Evolutionary conservation across 495 filamentous ascomycete genomes (phyloP).

Genomic region (Cercophora sp.): DNA sequence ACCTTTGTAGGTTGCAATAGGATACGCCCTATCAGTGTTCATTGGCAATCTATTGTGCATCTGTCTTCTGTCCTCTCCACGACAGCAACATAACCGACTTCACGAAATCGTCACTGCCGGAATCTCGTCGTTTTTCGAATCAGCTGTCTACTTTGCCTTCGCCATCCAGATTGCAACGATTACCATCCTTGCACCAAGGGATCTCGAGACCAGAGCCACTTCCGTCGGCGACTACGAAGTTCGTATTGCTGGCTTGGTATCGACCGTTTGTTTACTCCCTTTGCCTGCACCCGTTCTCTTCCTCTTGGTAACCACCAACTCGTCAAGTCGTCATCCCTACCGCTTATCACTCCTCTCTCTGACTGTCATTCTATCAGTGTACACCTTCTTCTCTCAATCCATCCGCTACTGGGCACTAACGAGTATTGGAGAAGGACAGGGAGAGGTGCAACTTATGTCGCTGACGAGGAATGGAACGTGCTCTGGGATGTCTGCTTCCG

Average conservation of each 20-base stretch:
- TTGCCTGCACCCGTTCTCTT: background rate
- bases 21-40: background rate
- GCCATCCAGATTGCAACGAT: constrained; percentile 35
- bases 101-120: constrained; percentile 5
- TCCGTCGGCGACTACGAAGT: background rate
- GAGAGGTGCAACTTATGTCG: background rate
- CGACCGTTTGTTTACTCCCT: background rate
- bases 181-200: constrained; percentile 26
- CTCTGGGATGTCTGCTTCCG: constrained; percentile 4
- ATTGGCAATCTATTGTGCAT: background rate
- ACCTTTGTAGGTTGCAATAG: background rate
- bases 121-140: constrained; percentile 20
- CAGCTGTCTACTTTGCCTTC: constrained; percentile 31
- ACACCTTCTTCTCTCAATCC: constrained; percentile 25
- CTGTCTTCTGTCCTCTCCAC: background rate
- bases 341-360: constrained; percentile 2
- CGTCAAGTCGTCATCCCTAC: background rate
- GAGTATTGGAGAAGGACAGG: constrained; percentile 8
- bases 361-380: constrained; percentile 17
- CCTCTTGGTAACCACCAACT: background rate
- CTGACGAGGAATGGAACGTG: background rate
- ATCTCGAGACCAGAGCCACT: constrained; percentile 30
- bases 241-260: background rate
- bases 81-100: background rate
- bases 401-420: constrained; percentile 19